Base-by-base conservation (phyloP, 768 basidiomycete genomes). In the Termitomyces sp. region DNA sequence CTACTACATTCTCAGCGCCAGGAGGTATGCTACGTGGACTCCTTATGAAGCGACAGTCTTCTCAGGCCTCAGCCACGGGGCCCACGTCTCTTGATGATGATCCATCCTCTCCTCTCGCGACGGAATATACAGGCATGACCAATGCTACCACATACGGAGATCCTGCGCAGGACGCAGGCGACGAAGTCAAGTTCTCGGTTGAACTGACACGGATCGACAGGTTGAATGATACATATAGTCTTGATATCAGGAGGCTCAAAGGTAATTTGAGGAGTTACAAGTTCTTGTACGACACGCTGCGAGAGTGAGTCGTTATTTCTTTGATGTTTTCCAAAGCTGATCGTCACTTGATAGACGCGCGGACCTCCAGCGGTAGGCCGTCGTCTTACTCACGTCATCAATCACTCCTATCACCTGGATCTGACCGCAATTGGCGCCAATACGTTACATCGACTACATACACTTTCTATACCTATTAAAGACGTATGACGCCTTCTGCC, bases 121-220 rank as follows among this genome's bases (percentile, higher is more conserved):
- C 66, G 27, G 83, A 84, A 57, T 72, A 78, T 1, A 50, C 69
- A 39, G 37, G 74, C n/a, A 72, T 72, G 50, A 61, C 65, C 1
- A 45, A 54, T n/a, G 81, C 87, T 54, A 73, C 85, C 21, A 67
- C 87, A 21, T 98, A 96, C 65, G 95, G 95, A 14, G 91, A 91
- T 55, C 63, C 74, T n/a, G 67, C 78, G 4, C 82, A 89, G 63
- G 97, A 98, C 66, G 83, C 84, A 19, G 94, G 94, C 30, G 96
- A 96, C 64, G 97, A 98, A 83, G 93, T 99, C 63, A 85, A 91
- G 63, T 98, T 98, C 77, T 91, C 86, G 12, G 89, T 98, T 59
- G 97, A 99, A 75, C 73, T 99, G 60, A 98, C 96, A 46, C 77
- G 90, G 64, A 78, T 99, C 64, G 89, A 92, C 70, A 84, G 93